Conservation (phyloP, 2,329 filamentous ascomycete genomes). For the Nigrospora osmanthi region DNA sequence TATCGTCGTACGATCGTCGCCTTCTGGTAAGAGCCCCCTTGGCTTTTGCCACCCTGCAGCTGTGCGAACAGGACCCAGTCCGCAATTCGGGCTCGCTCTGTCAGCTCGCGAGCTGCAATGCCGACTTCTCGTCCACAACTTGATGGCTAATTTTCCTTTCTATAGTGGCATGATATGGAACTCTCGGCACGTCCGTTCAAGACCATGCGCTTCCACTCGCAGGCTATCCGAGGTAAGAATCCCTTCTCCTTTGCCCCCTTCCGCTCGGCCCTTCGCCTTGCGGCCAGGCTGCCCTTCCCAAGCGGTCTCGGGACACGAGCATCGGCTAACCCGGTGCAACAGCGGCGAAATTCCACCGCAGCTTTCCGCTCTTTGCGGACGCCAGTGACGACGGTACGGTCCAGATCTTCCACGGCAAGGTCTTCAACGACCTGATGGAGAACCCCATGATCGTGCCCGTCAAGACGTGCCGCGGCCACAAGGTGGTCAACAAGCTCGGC, state of each 20-base stretch:
- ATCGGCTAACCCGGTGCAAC: no score
- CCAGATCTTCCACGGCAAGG: slow-evolving; percentile 95
- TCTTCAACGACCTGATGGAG: slow-evolving; percentile 90
- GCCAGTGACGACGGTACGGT: slow-evolving; percentile 90
- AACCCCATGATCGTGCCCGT: slow-evolving; percentile 94
- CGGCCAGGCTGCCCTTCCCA: no score
- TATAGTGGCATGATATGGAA: slow-evolving; percentile 84
- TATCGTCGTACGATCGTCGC: slow-evolving; percentile 89
- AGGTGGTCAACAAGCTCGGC: slow-evolving; percentile 75
- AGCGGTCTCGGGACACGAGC: no score
- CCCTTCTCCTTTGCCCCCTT: no score
- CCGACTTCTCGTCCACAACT: neutral
- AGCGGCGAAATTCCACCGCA: slow-evolving; percentile 78
- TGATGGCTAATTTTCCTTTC: neutral
- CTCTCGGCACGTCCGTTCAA: slow-evolving; percentile 88
- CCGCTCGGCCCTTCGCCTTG: no score
- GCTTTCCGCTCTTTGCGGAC: slow-evolving; percentile 79
- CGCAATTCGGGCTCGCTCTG: neutral
- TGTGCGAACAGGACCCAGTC: neutral
- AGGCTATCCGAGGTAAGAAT: slow-evolving; percentile 62
- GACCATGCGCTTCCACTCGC: slow-evolving; percentile 87
- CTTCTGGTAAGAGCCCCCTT: slow-evolving; percentile 44
- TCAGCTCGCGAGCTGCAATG: neutral
- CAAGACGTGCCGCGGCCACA: slow-evolving; percentile 88
- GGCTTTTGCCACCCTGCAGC: neutral